Evolutionary conservation across 2,329 filamentous ascomycete species (phyloP).

Genomic region (Teratosphaeria pseudoeucalypti): DNA sequence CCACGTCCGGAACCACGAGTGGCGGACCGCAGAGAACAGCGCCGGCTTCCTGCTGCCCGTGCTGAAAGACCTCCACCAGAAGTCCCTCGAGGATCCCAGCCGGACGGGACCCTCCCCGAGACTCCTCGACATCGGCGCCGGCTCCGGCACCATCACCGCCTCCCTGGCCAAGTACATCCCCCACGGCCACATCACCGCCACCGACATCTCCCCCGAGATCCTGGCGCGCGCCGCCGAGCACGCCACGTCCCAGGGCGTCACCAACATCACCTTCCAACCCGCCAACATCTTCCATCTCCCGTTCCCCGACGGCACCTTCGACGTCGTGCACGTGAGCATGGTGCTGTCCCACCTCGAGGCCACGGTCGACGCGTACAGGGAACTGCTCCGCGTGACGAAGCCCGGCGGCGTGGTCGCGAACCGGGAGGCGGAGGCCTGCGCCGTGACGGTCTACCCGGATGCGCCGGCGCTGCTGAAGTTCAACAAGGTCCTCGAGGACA

Average conservation of each 20-base stretch:
- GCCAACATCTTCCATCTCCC: constrained; percentile 26
- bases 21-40: constrained; percentile 36
- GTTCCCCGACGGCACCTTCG: constrained; percentile 41
- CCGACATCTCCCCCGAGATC: constrained; percentile 36
- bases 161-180: constrained; percentile 35
- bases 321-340: constrained; percentile 51
- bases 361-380: constrained; percentile 39
- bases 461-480: constrained; percentile 12
- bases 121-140: constrained; percentile 39
- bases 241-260: constrained; percentile 26
- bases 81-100: neutral
- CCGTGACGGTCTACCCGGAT: constrained; percentile 28
- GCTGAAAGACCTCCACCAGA: constrained; percentile 11
- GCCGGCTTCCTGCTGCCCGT: constrained; percentile 24
- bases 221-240: constrained; percentile 30
- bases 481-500: constrained; percentile 25
- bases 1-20: constrained; percentile 34
- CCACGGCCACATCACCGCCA: constrained; percentile 34
- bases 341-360: constrained; percentile 47
- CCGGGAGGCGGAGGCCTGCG: constrained; percentile 31
- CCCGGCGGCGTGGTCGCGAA: constrained; percentile 43
- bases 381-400: constrained; percentile 46
- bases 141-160: constrained; percentile 39
- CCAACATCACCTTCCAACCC: constrained; percentile 30
- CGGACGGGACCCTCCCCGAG: constrained; percentile 18